Percentiles rank a stretch among this genome's conserved stretches.
These are phyloP conservation scores for Panellus pusillus DNA, from an alignment of 768 basidiomycete species.

Conservation along the genomic window DNA sequence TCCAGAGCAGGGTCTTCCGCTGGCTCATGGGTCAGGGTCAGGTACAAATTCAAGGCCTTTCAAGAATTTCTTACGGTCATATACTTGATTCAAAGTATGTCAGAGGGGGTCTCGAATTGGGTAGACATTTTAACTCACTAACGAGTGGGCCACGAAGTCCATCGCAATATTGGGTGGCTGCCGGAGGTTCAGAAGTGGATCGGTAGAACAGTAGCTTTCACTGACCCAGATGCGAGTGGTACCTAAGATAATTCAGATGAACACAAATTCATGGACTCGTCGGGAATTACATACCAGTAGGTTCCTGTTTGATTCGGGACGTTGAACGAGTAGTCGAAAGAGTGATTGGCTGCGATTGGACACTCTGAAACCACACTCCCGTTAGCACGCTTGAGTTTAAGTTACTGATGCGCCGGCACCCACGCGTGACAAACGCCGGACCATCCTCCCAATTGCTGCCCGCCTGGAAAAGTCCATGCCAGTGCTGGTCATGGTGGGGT, in stretches of 20 bases:
- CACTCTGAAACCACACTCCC: constrained; percentile 21
- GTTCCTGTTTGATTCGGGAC: constrained; percentile 26
- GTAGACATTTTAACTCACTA: too few species aligned
- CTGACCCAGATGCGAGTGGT: not conserved
- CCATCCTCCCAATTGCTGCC: constrained; percentile 28
- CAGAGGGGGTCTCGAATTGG: too few species aligned
- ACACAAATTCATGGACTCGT: too few species aligned
- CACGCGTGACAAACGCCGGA: constrained; percentile 25
- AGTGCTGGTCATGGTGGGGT: constrained; percentile 20
- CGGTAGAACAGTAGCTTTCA: not conserved
- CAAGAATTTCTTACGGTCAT: not conserved
- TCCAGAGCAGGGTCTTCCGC: not conserved
- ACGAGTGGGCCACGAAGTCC: not conserved
- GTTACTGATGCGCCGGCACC: not conserved
- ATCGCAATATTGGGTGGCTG: not conserved
- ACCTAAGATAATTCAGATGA: too few species aligned
- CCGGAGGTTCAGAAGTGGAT: not conserved
- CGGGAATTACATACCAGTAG: not conserved
- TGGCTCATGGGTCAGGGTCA: not conserved
- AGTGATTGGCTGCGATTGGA: constrained; percentile 28
- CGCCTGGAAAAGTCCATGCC: constrained; percentile 29
- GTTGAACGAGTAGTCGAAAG: constrained; percentile 28
- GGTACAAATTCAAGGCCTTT: not conserved
- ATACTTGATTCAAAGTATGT: not conserved
- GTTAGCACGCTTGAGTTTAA: not conserved